A percentile compares a stretch with the other conserved stretches of the same genome.
Evolutionary conservation across 495 filamentous ascomycete species (phyloP).

Genomic region (Aspergillus bertholletiae): DNA sequence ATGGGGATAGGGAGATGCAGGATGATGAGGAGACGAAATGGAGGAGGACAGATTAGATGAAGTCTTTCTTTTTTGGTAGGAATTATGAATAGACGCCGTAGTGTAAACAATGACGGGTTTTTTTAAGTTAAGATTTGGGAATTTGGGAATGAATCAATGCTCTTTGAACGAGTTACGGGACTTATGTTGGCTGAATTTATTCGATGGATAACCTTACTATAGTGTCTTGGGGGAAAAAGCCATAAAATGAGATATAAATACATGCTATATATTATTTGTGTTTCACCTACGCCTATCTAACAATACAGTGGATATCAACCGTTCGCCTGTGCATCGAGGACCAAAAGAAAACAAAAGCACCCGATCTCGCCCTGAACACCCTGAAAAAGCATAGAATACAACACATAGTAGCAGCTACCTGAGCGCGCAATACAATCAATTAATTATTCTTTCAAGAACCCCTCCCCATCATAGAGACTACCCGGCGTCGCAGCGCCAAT

Average conservation of each 20-base stretch:
- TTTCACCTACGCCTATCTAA: slow-evolving; percentile 2
- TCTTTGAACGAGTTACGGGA: too few relatives aligned
- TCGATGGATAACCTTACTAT: too few relatives aligned
- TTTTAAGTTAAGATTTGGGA: too few relatives aligned
- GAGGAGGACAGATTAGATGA: slow-evolving; percentile 51
- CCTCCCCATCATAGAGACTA: slow-evolving; percentile 48
- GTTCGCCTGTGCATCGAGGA: background rate
- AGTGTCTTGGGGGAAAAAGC: too few relatives aligned
- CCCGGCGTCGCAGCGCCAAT: slow-evolving; percentile 36
- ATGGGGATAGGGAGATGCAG: slow-evolving; percentile 32
- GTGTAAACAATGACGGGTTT: too few relatives aligned
- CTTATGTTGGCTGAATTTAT: too few relatives aligned
- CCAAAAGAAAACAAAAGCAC: background rate
- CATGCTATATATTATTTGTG: background rate
- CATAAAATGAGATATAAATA: too few relatives aligned
- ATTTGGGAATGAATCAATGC: too few relatives aligned
- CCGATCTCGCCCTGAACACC: background rate
- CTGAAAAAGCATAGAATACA: background rate
- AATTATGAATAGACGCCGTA: background rate
- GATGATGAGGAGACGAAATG: slow-evolving; percentile 49
- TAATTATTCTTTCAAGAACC: slow-evolving; percentile 43
- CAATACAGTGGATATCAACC: slow-evolving; percentile 8
- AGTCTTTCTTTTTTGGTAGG: background rate
- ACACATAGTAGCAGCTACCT: background rate
- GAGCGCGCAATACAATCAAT: background rate